These are phyloP conservation scores for Melanogaster broomeanus DNA, from an alignment of 768 basidiomycete genomes.

Conservation along the genomic window DNA sequence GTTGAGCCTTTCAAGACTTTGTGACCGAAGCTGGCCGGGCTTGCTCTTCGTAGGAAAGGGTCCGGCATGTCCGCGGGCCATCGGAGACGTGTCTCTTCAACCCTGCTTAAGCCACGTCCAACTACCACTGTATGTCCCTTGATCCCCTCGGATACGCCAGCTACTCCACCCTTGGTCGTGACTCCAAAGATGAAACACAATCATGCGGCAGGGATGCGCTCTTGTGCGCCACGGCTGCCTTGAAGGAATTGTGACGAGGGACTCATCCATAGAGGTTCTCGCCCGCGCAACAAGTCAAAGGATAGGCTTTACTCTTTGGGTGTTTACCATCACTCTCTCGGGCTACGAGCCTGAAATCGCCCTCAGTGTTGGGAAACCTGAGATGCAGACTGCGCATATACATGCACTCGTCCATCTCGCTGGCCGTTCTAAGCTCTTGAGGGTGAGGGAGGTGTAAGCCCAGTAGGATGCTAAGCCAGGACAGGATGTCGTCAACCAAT, in stretches of 20 bases:
- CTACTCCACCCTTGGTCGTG: background rate
- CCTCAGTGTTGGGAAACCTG: background rate
- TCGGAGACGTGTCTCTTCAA: background rate
- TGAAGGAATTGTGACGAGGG: background rate
- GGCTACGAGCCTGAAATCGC: background rate
- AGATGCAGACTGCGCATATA: no score
- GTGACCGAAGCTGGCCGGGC: background rate
- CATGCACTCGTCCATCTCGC: no score
- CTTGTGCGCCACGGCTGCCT: background rate
- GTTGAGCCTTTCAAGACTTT: background rate
- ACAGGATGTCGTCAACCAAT: conserved; percentile 6
- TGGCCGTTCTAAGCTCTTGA: background rate
- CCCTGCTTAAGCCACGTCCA: background rate
- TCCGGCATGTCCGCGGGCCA: background rate
- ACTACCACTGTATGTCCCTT: background rate
- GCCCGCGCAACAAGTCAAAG: no score
- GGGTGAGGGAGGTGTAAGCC: conserved; percentile 3
- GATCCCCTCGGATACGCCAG: background rate
- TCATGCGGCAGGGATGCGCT: background rate
- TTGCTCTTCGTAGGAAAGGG: background rate
- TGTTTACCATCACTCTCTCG: background rate
- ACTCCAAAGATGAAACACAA: conserved; percentile 5
- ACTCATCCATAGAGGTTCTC: background rate
- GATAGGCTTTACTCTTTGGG: no score
- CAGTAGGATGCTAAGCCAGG: conserved; percentile 5